Conservation (phyloP, 1,284 basidiomycete species). For the Melampsora medusae region DNA sequence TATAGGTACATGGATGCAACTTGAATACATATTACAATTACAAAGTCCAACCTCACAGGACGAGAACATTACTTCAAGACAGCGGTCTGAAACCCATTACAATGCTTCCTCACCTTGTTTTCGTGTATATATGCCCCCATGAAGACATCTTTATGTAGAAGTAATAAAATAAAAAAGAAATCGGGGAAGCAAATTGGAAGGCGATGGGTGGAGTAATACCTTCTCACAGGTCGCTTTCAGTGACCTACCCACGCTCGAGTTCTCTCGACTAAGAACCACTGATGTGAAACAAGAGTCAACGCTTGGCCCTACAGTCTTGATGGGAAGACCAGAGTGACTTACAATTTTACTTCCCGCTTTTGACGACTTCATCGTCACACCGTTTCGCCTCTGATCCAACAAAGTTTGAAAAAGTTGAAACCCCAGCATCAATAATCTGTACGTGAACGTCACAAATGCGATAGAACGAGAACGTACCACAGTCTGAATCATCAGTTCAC, state of each 20-base stretch:
- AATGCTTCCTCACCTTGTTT: not conserved
- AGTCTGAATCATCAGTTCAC: constrained; percentile 45
- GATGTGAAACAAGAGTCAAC: not conserved
- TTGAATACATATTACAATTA: constrained; percentile 4
- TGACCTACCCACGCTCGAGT: constrained; percentile 44
- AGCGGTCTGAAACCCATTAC: not conserved
- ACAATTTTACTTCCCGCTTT: constrained; percentile 44
- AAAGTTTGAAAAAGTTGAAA: not conserved
- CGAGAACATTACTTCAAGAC: constrained; percentile 6
- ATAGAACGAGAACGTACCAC: constrained; percentile 19
- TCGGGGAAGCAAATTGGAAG: not conserved
- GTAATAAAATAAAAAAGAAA: not conserved
- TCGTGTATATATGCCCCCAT: not conserved
- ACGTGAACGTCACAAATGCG: not conserved
- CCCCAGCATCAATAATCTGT: not conserved
- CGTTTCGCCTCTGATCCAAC: constrained; percentile 31
- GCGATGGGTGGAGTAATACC: not conserved
- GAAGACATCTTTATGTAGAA: not conserved
- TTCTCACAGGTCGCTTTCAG: not conserved
- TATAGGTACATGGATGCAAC: too few relatives aligned
- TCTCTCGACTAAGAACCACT: constrained; percentile 45
- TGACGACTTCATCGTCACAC: constrained; percentile 45
- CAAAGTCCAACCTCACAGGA: not conserved
- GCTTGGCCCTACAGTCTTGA: not conserved
- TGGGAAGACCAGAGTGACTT: not conserved